Percentiles rank a stretch among this genome's conserved stretches.
Conservation (phyloP, 768 basidiomycete genomes). For the Trametes meyenii region DNA sequence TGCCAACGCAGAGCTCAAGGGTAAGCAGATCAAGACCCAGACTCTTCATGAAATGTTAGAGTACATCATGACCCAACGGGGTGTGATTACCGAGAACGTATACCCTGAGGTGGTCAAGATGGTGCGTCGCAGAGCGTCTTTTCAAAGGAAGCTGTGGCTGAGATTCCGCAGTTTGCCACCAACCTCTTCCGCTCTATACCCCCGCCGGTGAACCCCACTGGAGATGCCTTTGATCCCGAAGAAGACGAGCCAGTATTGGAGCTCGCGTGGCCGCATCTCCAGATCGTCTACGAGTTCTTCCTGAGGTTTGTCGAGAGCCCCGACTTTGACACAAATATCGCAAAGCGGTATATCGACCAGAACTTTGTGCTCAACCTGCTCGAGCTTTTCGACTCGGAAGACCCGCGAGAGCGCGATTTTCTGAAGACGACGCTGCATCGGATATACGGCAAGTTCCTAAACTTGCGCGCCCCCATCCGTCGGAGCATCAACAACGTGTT, state of each 20-base stretch:
- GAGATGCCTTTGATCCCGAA: conserved; percentile 98
- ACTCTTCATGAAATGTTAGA: conserved; percentile 98
- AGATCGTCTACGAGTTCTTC: conserved; percentile 99
- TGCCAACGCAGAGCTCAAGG: conserved; percentile 90
- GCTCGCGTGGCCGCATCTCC: conserved; percentile 98
- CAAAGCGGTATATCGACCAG: conserved; percentile 97
- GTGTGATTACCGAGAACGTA: conserved; percentile 94
- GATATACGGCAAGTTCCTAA: conserved; percentile 99
- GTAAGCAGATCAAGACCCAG: conserved; percentile 98
- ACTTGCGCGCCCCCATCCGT: conserved; percentile 96
- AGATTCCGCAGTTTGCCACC: conserved; percentile 76
- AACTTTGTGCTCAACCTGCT: conserved; percentile 93
- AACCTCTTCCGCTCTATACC: conserved; percentile 99
- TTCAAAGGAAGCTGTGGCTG: conserved; percentile 1
- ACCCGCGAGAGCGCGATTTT: conserved; percentile 98
- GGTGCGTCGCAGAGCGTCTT: conserved; percentile 53
- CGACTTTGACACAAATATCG: conserved; percentile 97
- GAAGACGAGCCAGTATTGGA: conserved; percentile 99
- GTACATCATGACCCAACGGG: conserved; percentile 95
- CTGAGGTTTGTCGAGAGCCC: conserved; percentile 96
- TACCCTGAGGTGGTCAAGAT: conserved; percentile 99
- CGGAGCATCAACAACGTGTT: conserved; percentile 99
- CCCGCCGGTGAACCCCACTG: conserved; percentile 97
- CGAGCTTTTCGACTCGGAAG: conserved; percentile 98
- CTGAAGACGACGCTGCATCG: conserved; percentile 98